phyloP scores from a whole-genome alignment of 106 monocot genomes.

The Vanilla planifolia region DNA sequence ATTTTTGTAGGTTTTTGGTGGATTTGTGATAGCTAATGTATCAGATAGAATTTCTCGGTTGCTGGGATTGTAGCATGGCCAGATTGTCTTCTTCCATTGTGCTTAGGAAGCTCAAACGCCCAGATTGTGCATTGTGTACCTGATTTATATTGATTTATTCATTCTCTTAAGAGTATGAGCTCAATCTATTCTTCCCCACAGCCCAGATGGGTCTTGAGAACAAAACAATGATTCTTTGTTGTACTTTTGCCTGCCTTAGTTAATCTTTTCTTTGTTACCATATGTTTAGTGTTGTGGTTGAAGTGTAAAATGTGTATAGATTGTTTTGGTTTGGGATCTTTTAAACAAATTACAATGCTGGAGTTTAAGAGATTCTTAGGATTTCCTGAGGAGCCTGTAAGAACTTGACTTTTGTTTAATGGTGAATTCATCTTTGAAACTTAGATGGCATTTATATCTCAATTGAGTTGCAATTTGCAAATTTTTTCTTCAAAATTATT shows the following conservation, averaged over 20 bases:
- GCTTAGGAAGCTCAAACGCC: neutral
- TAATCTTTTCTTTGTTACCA: neutral
- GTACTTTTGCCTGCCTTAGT: too few species aligned
- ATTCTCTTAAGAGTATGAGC: neutral
- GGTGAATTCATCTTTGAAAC: too few species aligned
- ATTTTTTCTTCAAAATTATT: neutral
- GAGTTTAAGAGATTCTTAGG: too few species aligned
- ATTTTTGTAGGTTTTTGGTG: conserved; percentile 70
- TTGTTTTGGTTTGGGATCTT: neutral
- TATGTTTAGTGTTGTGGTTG: neutral
- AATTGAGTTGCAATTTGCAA: too few species aligned
- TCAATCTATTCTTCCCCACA: too few species aligned
- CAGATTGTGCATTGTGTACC: neutral
- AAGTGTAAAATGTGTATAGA: neutral
- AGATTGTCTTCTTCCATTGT: neutral
- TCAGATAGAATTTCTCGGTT: conserved; percentile 52
- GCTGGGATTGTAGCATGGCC: conserved; percentile 45
- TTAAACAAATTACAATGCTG: neutral
- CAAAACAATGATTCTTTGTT: too few species aligned
- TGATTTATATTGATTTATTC: neutral
- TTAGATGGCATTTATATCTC: too few species aligned
- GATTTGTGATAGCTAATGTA: conserved; percentile 92
- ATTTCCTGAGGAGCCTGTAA: too few species aligned
- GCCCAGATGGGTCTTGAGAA: too few species aligned
- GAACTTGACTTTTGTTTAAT: too few species aligned